Evolutionary conservation across 1,139 yeast genomes (phyloP).

Genomic region (Sugiyamaella pinicola): DNA sequence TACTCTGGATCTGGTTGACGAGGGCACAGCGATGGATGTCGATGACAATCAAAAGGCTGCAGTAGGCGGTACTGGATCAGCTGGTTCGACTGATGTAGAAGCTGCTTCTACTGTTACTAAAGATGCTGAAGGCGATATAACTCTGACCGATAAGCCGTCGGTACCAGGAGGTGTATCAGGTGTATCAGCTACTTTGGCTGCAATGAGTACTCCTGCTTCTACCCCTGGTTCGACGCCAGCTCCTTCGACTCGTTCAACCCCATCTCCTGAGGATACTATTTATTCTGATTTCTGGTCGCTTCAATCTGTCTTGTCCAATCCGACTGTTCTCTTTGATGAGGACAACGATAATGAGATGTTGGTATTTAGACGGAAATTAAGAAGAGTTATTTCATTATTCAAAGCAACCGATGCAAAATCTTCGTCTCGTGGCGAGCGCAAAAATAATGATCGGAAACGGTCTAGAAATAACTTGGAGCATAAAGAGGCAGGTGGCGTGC

Average conservation of each 20-base stretch:
- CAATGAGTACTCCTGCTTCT: neutral
- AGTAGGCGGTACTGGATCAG: too few species aligned
- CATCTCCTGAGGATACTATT: constrained; percentile 9
- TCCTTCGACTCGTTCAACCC: neutral
- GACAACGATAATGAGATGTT: constrained; percentile 21
- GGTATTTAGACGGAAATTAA: constrained; percentile 28
- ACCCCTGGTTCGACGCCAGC: neutral
- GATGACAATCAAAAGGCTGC: constrained; percentile 2
- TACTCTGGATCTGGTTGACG: neutral
- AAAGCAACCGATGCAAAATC: constrained; percentile 10
- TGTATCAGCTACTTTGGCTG: neutral
- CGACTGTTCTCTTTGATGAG: constrained; percentile 30
- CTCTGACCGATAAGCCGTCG: neutral
- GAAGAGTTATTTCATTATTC: constrained; percentile 25
- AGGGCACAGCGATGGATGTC: constrained; percentile 10
- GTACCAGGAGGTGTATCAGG: neutral
- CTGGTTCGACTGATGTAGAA: constrained; percentile 19
- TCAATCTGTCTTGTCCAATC: constrained; percentile 37
- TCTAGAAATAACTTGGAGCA: neutral
- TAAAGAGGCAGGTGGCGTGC: neutral
- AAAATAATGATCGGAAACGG: neutral
- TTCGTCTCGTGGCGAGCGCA: neutral
- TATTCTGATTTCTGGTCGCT: constrained; percentile 39
- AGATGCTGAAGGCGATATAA: constrained; percentile 18
- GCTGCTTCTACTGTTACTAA: constrained; percentile 1